Evolutionary conservation across 169 alveolate genomes (phyloP), one percentile per base, ranked within the genome.

Genomic region (Plasmodium malariae): DNA sequence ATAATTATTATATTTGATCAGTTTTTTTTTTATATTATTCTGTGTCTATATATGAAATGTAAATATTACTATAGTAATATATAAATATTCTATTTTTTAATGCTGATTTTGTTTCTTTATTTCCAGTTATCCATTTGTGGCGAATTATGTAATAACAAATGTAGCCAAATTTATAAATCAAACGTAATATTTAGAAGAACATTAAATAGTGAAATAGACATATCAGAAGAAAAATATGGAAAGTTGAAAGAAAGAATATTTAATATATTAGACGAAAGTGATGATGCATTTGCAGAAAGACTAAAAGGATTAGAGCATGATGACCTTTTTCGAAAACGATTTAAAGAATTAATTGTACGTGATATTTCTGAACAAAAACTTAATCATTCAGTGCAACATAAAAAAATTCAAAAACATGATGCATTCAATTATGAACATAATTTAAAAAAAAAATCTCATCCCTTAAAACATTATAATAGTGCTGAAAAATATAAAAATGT

Each of bases 231-330:
- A 36, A 40, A 14, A n/a, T 67, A n/a, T 67, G 9, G 24, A 5
- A 49, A 0, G 1, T 14, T 67, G 36, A 67, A 67, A 12, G 74
- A 67, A 34, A 67, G 74, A 67, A 67, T 67, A 36, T 32, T 67
- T 32, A 37, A 67, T 67, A n/a, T 67, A 48, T 11, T 67, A 17
- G 36, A 26, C 12, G 74, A 67, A 36, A 55, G 36, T 67, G 60
- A 67, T 67, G 59, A 67, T n/a, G 9, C n/a, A 3, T 67, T 67
- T 48, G 43, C 21, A 67, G 55, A 67, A 36, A 30, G 74, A 67
- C 17, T 67, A n/a, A 37, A 67, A 3, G 57, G 34, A 4, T 12
- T 67, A 11, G 21, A 7, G 5, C 74, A 67, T 4, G 60, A 67
- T 17, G 34, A 28, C 28, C 5, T 36, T n/a, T 67, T 67, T 37